Evolutionary conservation across 2,329 filamentous ascomycete genomes (phyloP), one percentile per base, ranked within the genome.

Genomic region (Colletotrichum sp.): DNA sequence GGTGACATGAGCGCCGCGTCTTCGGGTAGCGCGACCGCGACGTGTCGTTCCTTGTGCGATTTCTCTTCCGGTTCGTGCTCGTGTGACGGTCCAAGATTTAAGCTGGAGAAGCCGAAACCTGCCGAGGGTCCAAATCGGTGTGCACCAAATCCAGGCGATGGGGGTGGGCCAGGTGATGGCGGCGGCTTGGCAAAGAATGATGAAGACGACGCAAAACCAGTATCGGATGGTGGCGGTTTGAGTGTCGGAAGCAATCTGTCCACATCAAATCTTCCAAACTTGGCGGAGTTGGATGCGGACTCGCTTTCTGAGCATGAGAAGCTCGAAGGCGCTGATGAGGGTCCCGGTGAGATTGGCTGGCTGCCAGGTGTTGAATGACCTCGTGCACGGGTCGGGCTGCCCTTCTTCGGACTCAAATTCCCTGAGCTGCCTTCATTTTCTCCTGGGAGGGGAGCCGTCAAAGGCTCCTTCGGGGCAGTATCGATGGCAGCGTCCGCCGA

Each of bases 1-100:
- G 95, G 94, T 4, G 94, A 95, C 88, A 95, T 89, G 12, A 95
- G 84, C 15, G 92, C 87, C 63, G 92, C 89, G 13, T 90, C 88
- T 16, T 87, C 86, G 2, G 86, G 83, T 44, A 83, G 79, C 15
- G 80, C 80, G n/a, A 82, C 74, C 75, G 84, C 77, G 34, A 87
- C 80, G 76, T 85, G 84, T 80, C 85, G 82, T 70, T 84, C 83
- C 5, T 81, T 78, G 12, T 80, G 77, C 24, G 68, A 70, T 32
- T 78, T 74, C 18, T 81, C 78, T 16, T 76, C 64, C 15, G 76
- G 66, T 75, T 84, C 75, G 79, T 75, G 44, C 72, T 80, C 63
- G 76, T 77, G 26, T 81, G 79, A 44, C 28, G 78, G 74, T 15
- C 81, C 79, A 13, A 82, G 77, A 62, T 79, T 81, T 30, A 88